Evolutionary conservation across 2,329 filamentous ascomycete species (phyloP), one percentile per base, ranked within the genome.

Genomic region (Scedosporium minutisporum): DNA sequence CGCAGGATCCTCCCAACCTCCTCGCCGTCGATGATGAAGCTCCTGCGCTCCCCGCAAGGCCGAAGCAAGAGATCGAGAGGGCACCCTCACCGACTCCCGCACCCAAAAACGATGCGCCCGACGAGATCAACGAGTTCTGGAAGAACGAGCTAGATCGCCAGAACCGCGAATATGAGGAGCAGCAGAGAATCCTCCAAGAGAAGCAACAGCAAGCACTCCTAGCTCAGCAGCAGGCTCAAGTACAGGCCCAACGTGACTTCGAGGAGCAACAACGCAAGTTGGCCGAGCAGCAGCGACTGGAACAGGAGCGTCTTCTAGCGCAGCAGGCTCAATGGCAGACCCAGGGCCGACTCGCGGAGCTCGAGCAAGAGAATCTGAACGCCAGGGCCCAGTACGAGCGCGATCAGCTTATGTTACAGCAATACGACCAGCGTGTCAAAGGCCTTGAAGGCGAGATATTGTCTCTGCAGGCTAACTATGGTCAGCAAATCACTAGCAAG

Each of bases 41-140:
- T 14, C 93, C 95, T 1, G 88, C 90, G 12, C 78, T 99, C 61
- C 95, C 95, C 0, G 85, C 87, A 25, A 84, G 95, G 64, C 95
- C 80, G 73, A 96, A 82, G 77, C 89, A 80, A 80, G 92, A 82
- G 76, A 90, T 84, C 69, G 88, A 81, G 78, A 81, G 77, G 73
- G 77, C 84, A 62, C 87, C 90, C 1, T 87, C 88, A 1, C 89
- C 91, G 1, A 85, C 89, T 1, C 84, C 85, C 9, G 80, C 83
- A 58, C 82, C 86, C 6, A 87, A 87, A 68, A 87, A 92, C 3
- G 95, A 97, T 69, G 61, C 59, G 6, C 93, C 93, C 0, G 93
- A 95, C 70, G 91, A 96, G 58, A 97, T 99, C 71, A 91, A 91
- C 61, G 95, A 99, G 69, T 99, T 99, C 75, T 99, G 95, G 95